Percentiles rank a stretch among this genome's conserved stretches.
phyloP scores from a whole-genome alignment of 495 filamentous ascomycete species.

The Xylaria curta region DNA sequence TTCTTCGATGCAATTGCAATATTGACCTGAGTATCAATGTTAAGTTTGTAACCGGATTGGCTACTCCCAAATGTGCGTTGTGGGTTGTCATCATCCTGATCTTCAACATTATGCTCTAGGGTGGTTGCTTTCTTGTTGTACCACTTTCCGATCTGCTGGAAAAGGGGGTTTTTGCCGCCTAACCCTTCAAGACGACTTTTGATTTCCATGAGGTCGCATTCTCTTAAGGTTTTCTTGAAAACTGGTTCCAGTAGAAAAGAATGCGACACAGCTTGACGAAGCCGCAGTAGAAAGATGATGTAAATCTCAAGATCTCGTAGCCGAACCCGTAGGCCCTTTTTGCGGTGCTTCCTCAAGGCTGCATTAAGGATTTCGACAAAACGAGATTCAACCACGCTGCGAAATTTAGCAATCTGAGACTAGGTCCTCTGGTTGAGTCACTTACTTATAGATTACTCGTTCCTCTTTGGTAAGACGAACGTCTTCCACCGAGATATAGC shows the following conservation, averaged over 20 bases:
- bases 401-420: not conserved
- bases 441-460: conserved; percentile 16
- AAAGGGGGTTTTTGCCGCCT: not conserved
- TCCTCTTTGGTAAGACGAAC: conserved; percentile 31
- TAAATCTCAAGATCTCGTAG: not conserved
- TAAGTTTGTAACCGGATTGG: not conserved
- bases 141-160: conserved; percentile 9
- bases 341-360: not conserved
- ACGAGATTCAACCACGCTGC: not conserved
- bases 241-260: not conserved
- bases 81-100: not conserved
- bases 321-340: not conserved
- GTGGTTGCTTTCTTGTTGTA: not conserved
- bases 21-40: not conserved
- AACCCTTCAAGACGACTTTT: not conserved
- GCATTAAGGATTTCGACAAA: not conserved
- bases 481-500: not conserved
- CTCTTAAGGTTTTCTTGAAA: not conserved
- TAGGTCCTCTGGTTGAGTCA: not conserved
- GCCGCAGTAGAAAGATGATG: not conserved
- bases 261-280: not conserved
- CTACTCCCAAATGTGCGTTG: not conserved
- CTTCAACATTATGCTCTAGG: too few species aligned
- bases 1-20: not conserved
- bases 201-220: not conserved